Evolutionary conservation across 2,329 filamentous ascomycete genomes (phyloP), one percentile per base, ranked within the genome.

Genomic region (Scopulariopsis brevicaulis): DNA sequence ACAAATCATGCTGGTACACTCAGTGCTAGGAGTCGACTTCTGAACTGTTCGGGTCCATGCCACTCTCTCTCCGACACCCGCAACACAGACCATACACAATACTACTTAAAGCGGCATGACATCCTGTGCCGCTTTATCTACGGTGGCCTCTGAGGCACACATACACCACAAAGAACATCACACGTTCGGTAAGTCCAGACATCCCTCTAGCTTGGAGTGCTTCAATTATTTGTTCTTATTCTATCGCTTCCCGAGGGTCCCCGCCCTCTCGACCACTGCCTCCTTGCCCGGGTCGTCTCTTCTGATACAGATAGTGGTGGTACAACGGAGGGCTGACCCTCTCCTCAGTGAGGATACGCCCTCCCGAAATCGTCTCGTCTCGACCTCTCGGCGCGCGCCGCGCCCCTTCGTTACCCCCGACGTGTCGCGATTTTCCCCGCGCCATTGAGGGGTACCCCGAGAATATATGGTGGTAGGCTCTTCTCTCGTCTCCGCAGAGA

Each of bases 251-350:
- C 22, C 8, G 18, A 25, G 25, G 12, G 18, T 43, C 48, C 15
- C 14, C 18, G 28, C 43, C 28, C 24, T 20, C 46, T 48, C 14
- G 46, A 56, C 46, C 55, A 22, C 37, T 56, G 55, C 55, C 55
- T 18, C 50, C 55, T 24, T 43, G 55, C 55, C 55, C 28, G 48
- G 48, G 48, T 57, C 55, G 48, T 25, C 25, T 50, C 43, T 56
- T 35, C 50, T 48, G 50, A 53, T 57, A 57, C 34, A 52, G 18
- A 40, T 53, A 52, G 8, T 53, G 15, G 8, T 56, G 48, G 55
- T 57, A 57, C 55, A 57, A n/a, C 34, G 40, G 43, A 51, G 25
- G 43, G 55, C 43, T 35, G 28, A 56, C 43, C 28, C 22, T 51
- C 50, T 51, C 28, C 25, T 51, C 14, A 22, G 55, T 22, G 43